A percentile compares a stretch with the other conserved stretches of the same genome.
Evolutionary conservation across 139 green algal genomes (phyloP).

Genomic region (Picochlorum sp.): DNA sequence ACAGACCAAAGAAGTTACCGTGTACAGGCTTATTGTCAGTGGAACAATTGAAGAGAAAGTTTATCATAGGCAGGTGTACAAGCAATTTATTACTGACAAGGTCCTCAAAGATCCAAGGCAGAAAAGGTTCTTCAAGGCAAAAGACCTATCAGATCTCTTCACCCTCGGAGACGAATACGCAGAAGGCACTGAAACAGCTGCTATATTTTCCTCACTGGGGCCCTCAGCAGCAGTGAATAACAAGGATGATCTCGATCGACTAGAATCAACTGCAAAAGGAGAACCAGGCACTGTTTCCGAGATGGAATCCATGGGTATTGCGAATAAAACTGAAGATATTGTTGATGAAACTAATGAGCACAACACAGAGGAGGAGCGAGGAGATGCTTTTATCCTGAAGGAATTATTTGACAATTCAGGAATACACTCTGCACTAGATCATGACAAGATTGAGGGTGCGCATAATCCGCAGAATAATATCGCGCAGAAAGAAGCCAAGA

Average conservation of each 20-base stretch:
- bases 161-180: slow-evolving; percentile 68
- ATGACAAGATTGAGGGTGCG: slow-evolving; percentile 69
- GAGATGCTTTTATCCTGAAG: slow-evolving; percentile 58
- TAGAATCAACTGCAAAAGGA: no score
- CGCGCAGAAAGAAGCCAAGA: slow-evolving; percentile 49
- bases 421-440: slow-evolving; percentile 67
- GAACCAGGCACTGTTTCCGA: no score
- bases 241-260: neutral
- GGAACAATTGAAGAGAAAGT: slow-evolving; percentile 98
- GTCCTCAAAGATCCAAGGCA: slow-evolving; percentile 87
- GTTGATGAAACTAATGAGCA: neutral
- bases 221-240: no score
- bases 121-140: slow-evolving; percentile 83
- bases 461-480: slow-evolving; percentile 46
- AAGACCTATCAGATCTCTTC: slow-evolving; percentile 90
- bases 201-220: slow-evolving; percentile 62
- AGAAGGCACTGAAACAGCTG: slow-evolving; percentile 57
- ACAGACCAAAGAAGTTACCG: slow-evolving; percentile 78
- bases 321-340: slow-evolving; percentile 12
- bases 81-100: slow-evolving; percentile 36
- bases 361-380: neutral
- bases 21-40: slow-evolving; percentile 90
- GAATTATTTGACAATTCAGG: slow-evolving; percentile 79
- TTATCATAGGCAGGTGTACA: slow-evolving; percentile 79
- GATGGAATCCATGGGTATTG: slow-evolving; percentile 4